Conservation (phyloP, 352 stramenopile genomes). For the Globisporangium camurandrum region DNA sequence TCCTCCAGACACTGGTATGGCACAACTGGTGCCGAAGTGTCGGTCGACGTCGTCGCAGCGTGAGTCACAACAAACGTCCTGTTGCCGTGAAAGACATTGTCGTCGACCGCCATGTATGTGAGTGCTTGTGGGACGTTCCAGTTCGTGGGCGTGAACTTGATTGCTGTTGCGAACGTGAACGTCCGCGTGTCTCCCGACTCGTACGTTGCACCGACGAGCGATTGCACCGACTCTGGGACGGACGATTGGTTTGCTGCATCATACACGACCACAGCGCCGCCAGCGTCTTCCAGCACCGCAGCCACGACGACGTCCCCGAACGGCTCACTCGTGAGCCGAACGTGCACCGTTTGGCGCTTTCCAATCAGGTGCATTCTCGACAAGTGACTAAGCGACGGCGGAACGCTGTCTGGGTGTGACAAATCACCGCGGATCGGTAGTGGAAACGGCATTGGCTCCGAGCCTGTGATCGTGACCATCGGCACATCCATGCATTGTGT, state of each 20-base stretch:
- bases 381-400: conserved; percentile 25
- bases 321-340: conserved; percentile 54
- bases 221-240: conserved; percentile 8
- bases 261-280: conserved; percentile 24
- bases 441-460: conserved; percentile 36
- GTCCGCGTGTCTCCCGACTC: conserved; percentile 23
- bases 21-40: conserved; percentile 16
- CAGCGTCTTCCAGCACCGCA: conserved; percentile 19
- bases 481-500: conserved; percentile 35
- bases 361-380: conserved; percentile 57
- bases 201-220: conserved; percentile 31
- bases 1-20: conserved; percentile 23
- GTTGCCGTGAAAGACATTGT: conserved; percentile 53
- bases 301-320: conserved; percentile 34
- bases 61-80: conserved; percentile 34
- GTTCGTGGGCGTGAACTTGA: conserved; percentile 49
- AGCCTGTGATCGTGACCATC: conserved; percentile 22
- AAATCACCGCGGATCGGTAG: conserved; percentile 39
- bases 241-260: conserved; percentile 27
- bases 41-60: conserved; percentile 14
- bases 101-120: conserved; percentile 48
- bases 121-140: conserved; percentile 46
- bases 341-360: conserved; percentile 14
- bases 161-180: conserved; percentile 29
- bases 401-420: conserved; percentile 18